Evolutionary conservation across 2,329 filamentous ascomycete species (phyloP).

Genomic region (Aureobasidium sp.): DNA sequence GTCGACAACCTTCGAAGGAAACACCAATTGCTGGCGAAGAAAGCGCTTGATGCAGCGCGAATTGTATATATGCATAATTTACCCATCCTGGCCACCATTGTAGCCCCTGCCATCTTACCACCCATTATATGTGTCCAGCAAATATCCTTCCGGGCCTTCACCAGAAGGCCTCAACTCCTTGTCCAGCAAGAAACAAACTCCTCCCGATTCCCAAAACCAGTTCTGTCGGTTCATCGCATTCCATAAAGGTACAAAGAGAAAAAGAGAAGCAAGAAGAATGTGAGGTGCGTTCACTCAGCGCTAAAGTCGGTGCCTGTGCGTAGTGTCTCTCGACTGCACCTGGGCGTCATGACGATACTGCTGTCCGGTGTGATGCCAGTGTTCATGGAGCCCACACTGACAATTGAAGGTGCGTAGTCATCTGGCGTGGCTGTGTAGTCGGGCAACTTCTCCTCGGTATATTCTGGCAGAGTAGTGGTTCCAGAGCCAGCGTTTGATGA

Average conservation of each 20-base stretch:
- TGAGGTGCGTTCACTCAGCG: neutral
- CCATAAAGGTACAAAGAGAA: slow-evolving; percentile 4
- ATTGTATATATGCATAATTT: neutral
- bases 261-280: neutral
- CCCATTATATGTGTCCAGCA: neutral
- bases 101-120: neutral
- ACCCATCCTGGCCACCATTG: neutral
- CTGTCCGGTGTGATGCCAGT: slow-evolving; percentile 32
- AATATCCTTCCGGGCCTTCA: neutral
- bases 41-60: neutral
- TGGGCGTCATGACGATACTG: slow-evolving; percentile 36
- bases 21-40: neutral
- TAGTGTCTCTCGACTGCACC: slow-evolving; percentile 35
- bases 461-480: slow-evolving; percentile 29
- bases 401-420: slow-evolving; percentile 23
- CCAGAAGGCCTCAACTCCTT: neutral
- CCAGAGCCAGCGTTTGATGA: slow-evolving; percentile 25
- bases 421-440: slow-evolving; percentile 38
- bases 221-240: neutral
- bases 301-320: slow-evolving; percentile 20
- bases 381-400: slow-evolving; percentile 23
- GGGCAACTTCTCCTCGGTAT: slow-evolving; percentile 35
- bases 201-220: neutral
- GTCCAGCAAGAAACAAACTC: slow-evolving; percentile 11
- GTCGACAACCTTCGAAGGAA: neutral